Evolutionary conservation across 805 yeast genomes (phyloP).

Genomic region (Starmerella bombi): DNA sequence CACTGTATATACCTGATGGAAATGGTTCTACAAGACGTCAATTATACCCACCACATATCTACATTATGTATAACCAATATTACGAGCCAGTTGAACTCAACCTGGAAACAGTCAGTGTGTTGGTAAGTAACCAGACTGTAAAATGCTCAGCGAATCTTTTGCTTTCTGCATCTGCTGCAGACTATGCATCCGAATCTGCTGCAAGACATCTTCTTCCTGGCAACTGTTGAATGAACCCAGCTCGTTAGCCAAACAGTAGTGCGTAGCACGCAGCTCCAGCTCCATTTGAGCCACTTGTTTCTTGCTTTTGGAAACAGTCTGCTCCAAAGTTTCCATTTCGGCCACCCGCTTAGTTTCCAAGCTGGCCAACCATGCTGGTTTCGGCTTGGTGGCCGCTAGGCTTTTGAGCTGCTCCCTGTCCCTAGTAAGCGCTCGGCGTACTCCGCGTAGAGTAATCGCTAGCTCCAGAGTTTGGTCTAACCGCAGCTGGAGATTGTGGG

Average conservation of each 20-base stretch:
- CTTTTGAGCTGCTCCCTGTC: constrained; percentile 20
- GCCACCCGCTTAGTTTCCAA: constrained; percentile 28
- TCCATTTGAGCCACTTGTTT: constrained; percentile 24
- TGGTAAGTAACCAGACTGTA: constrained; percentile 10
- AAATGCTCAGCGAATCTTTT: constrained; percentile 17
- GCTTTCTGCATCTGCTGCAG: constrained; percentile 16
- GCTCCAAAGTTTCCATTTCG: constrained; percentile 24
- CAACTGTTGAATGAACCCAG: constrained; percentile 26
- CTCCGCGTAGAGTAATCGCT: constrained; percentile 21
- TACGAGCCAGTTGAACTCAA: too few species aligned
- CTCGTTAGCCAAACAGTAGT: constrained; percentile 29
- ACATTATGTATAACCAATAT: too few species aligned
- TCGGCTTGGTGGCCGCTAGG: constrained; percentile 16
- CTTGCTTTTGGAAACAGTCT: constrained; percentile 23
- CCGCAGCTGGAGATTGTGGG: constrained; percentile 18
- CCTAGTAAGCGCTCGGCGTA: constrained; percentile 17
- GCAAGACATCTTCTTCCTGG: constrained; percentile 26
- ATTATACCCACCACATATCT: too few species aligned
- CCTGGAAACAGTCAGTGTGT: too few species aligned
- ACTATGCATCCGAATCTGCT: constrained; percentile 19
- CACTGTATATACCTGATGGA: too few species aligned
- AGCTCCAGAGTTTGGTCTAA: constrained; percentile 23
- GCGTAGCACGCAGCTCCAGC: constrained; percentile 26
- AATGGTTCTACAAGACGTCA: too few species aligned
- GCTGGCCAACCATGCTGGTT: constrained; percentile 24